Evolutionary conservation across 306 rosid genomes (phyloP).

Genomic region (Trifolium repens): DNA sequence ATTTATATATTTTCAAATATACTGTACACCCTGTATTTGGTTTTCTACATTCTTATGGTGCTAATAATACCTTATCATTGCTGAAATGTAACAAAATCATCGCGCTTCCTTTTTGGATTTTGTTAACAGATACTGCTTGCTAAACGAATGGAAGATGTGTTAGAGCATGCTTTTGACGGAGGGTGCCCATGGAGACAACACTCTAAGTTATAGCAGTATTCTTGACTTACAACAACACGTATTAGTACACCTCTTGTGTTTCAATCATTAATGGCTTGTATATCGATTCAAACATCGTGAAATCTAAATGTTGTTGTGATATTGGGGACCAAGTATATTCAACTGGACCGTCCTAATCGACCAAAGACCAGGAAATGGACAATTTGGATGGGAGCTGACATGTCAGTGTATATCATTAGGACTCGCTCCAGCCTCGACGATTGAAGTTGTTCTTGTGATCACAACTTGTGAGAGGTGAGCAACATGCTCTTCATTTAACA

Average conservation of each 20-base stretch:
- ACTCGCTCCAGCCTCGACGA: conserved; percentile 2
- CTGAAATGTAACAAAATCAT: conserved; percentile 16
- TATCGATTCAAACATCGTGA: conserved; percentile 36
- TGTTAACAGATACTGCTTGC: conserved; percentile 68
- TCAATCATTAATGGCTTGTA: conserved; percentile 35
- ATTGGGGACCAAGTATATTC: conserved; percentile 26
- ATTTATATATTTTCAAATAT: neutral
- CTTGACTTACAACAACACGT: neutral
- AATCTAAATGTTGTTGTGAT: conserved; percentile 32
- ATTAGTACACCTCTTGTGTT: conserved; percentile 20
- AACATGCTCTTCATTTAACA: conserved; percentile 13
- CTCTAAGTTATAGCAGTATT: conserved; percentile 66
- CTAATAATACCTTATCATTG: conserved; percentile 25
- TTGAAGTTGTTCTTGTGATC: conserved; percentile 25
- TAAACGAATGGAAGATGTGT: conserved; percentile 79
- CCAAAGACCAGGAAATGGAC: conserved; percentile 37
- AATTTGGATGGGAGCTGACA: conserved; percentile 35
- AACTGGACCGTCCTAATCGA: conserved; percentile 21
- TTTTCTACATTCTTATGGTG: conserved; percentile 23
- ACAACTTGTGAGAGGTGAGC: conserved; percentile 35
- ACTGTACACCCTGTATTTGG: neutral
- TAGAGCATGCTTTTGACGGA: conserved; percentile 83
- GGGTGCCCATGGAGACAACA: conserved; percentile 81
- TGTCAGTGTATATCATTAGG: conserved; percentile 16
- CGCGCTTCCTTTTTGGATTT: conserved; percentile 9